Evolutionary conservation across 179 eudicot species (phyloP).

Genomic region (Heliamphora ciliata): DNA sequence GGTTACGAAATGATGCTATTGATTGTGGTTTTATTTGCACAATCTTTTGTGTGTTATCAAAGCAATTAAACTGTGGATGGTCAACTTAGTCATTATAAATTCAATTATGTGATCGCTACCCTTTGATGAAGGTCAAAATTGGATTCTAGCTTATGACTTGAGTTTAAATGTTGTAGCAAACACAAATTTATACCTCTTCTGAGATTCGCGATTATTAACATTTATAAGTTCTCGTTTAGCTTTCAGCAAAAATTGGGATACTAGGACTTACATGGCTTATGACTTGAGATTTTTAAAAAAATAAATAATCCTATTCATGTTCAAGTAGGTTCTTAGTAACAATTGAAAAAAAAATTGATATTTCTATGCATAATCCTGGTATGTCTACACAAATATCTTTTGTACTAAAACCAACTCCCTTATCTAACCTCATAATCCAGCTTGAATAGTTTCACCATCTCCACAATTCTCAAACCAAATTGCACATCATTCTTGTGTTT

Average conservation of each 20-base stretch:
- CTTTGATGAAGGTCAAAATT: background rate
- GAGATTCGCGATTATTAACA: background rate
- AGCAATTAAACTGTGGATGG: constrained; percentile 5
- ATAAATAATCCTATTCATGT: too few species aligned
- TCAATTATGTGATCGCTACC: background rate
- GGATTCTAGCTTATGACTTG: background rate
- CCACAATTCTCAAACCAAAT: too few species aligned
- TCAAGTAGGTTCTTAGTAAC: too few species aligned
- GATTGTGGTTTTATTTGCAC: background rate
- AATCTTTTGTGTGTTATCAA: background rate
- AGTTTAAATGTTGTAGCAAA: background rate
- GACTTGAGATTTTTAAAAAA: too few species aligned
- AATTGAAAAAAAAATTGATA: too few species aligned
- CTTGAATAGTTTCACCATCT: too few species aligned
- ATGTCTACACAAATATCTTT: too few species aligned
- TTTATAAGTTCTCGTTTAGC: background rate
- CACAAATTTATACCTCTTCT: background rate
- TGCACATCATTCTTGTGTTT: too few species aligned
- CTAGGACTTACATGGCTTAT: background rate
- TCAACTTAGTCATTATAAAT: background rate
- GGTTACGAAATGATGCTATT: background rate
- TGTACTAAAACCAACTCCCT: too few species aligned
- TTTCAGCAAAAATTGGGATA: background rate
- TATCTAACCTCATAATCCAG: too few species aligned
- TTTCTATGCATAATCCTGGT: too few species aligned